Percentiles rank a stretch among this genome's conserved stretches.
phyloP scores from a whole-genome alignment of 1,284 basidiomycete genomes.

The Veloporphyrellus conicus region DNA sequence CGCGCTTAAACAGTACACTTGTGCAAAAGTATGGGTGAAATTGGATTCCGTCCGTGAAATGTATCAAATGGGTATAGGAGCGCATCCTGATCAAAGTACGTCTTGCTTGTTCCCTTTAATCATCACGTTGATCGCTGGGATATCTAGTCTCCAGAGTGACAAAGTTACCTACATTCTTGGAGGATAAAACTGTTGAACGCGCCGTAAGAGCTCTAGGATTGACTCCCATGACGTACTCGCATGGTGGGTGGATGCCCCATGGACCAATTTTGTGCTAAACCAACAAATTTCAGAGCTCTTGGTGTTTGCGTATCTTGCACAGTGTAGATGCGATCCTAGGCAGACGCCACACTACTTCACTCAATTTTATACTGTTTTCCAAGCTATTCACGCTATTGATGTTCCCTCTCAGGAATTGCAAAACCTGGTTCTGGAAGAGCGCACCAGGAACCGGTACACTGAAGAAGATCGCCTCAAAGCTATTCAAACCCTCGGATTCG shows the following conservation, averaged over 20 bases:
- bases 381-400: constrained; percentile 44
- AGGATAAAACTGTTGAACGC: constrained; percentile 36
- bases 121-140: constrained; percentile 8
- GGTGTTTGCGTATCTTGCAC: constrained; percentile 69
- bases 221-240: constrained; percentile 59
- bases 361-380: constrained; percentile 49
- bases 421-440: constrained; percentile 54
- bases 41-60: constrained; percentile 60
- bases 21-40: constrained; percentile 45
- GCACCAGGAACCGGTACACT: constrained; percentile 61
- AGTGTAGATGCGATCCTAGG: constrained; percentile 71
- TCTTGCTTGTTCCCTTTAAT: constrained; percentile 3
- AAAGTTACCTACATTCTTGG: constrained; percentile 39
- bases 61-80: constrained; percentile 67
- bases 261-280: constrained; percentile 1
- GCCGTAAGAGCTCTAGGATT: constrained; percentile 54
- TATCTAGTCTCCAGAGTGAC: constrained; percentile 50
- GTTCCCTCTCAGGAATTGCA: constrained; percentile 46
- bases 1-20: constrained; percentile 41
- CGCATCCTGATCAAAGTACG: constrained; percentile 71
- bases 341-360: constrained; percentile 61
- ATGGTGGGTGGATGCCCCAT: constrained; percentile 43
- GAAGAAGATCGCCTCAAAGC: constrained; percentile 48
- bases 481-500: constrained; percentile 58
- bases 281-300: constrained; percentile 50